These are phyloP conservation scores for Rhizopogon sp. DNA, from an alignment of 768 basidiomycete genomes.

Conservation along the genomic window DNA sequence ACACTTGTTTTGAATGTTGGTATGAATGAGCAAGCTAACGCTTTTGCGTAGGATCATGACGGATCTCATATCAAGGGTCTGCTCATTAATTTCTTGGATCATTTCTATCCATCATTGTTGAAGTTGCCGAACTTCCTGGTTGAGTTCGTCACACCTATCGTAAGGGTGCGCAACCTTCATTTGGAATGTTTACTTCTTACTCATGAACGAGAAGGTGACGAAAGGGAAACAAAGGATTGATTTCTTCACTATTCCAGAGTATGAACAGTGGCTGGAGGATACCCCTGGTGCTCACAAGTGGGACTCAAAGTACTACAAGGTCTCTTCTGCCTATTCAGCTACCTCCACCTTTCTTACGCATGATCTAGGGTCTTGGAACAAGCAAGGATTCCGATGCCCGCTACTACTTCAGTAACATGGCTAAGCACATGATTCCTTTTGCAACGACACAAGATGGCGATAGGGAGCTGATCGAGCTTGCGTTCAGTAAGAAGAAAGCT, in stretches of 20 bases:
- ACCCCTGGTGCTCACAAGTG: constrained; percentile 77
- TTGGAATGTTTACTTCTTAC: neutral
- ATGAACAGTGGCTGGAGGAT: constrained; percentile 83
- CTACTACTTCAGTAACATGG: constrained; percentile 89
- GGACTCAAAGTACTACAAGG: constrained; percentile 97
- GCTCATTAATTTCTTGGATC: constrained; percentile 95
- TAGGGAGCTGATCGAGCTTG: constrained; percentile 87
- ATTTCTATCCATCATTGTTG: constrained; percentile 93
- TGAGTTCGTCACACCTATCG: constrained; percentile 98
- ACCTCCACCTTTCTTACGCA: neutral
- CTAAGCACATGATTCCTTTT: constrained; percentile 94
- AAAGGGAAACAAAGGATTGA: constrained; percentile 76
- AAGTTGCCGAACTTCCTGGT: constrained; percentile 89
- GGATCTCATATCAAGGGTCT: constrained; percentile 99
- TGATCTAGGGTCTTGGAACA: constrained; percentile 87
- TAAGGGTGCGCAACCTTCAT: constrained; percentile 55
- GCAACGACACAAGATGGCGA: constrained; percentile 76
- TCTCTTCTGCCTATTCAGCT: constrained; percentile 19
- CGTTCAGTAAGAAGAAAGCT: constrained; percentile 99
- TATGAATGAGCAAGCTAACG: neutral
- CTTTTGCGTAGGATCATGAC: constrained; percentile 82
- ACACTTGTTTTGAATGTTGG: constrained; percentile 13
- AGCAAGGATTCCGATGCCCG: constrained; percentile 86
- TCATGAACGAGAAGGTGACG: constrained; percentile 43
- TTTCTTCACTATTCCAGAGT: constrained; percentile 98